Conservation (phyloP, 2,329 filamentous ascomycete genomes). For the Botrytis aclada region DNA sequence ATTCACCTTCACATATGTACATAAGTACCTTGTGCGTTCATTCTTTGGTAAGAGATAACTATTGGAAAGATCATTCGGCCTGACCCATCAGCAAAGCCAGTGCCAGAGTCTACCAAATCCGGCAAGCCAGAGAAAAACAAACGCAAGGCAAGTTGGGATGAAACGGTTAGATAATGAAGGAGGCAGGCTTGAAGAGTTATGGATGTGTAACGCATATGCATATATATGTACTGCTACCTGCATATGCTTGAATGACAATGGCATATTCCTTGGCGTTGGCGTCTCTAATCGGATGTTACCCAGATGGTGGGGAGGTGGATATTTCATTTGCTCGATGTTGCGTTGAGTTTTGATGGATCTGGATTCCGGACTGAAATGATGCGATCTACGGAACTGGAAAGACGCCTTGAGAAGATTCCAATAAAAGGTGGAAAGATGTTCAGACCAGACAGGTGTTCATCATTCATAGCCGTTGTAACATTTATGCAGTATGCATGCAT, state of each 20-base stretch:
- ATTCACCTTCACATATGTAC: not conserved
- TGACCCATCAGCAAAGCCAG: not conserved
- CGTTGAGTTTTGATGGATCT: not conserved
- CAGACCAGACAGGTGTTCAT: not conserved
- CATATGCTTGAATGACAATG: constrained; percentile 8
- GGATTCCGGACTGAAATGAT: not conserved
- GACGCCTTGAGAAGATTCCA: not conserved
- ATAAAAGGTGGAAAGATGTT: not conserved
- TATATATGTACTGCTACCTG: constrained; percentile 1
- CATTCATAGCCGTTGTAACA: not conserved
- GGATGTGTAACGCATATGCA: constrained; percentile 2
- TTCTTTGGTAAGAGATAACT: constrained; percentile 11
- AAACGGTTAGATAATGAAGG: constrained; percentile 1
- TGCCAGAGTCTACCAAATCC: not conserved
- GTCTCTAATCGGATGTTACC: constrained; percentile 3
- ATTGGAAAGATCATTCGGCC: not conserved
- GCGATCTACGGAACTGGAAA: not conserved
- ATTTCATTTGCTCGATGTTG: not conserved
- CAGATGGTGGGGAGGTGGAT: not conserved
- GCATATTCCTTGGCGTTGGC: not conserved
- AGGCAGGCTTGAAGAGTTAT: not conserved
- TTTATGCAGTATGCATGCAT: constrained; percentile 6
- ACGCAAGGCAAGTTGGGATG: not conserved
- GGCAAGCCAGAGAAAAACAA: not conserved
- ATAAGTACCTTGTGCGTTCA: not conserved